phyloP scores from a whole-genome alignment of 345 rosid genomes.

The Cardamine chenopodiifolia region DNA sequence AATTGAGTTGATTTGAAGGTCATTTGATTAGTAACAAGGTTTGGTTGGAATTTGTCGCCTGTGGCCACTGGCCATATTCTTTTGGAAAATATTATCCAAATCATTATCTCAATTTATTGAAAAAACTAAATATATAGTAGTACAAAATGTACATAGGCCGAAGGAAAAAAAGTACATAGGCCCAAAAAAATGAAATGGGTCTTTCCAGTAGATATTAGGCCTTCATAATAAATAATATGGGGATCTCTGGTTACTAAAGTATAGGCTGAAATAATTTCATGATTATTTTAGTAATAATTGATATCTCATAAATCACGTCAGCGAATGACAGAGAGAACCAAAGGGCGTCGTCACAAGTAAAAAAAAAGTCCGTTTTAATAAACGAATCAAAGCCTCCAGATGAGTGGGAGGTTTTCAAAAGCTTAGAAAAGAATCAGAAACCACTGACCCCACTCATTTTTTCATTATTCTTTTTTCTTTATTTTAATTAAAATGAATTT shows the following conservation, averaged over 20 bases:
- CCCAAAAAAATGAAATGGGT: neutral
- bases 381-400: conserved; percentile 22
- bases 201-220: neutral
- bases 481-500: conserved; percentile 23
- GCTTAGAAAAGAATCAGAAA: conserved; percentile 36
- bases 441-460: conserved; percentile 30
- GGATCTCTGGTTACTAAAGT: neutral
- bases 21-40: neutral
- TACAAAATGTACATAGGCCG: neutral
- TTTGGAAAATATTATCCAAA: conserved; percentile 8
- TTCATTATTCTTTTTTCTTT: conserved; percentile 32
- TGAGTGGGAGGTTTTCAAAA: conserved; percentile 9
- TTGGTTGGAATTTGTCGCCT: conserved; percentile 17
- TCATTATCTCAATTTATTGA: neutral
- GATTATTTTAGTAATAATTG: conserved; percentile 3
- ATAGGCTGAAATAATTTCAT: neutral
- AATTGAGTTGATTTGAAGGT: conserved; percentile 22
- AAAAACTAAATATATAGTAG: neutral
- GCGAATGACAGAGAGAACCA: neutral
- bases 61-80: neutral
- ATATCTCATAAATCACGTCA: conserved; percentile 15
- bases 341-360: conserved; percentile 17
- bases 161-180: neutral
- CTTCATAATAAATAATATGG: neutral
- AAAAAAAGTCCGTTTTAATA: neutral